phyloP scores from a whole-genome alignment of 1,139 yeast genomes.

The Debaryomyces sp. region DNA sequence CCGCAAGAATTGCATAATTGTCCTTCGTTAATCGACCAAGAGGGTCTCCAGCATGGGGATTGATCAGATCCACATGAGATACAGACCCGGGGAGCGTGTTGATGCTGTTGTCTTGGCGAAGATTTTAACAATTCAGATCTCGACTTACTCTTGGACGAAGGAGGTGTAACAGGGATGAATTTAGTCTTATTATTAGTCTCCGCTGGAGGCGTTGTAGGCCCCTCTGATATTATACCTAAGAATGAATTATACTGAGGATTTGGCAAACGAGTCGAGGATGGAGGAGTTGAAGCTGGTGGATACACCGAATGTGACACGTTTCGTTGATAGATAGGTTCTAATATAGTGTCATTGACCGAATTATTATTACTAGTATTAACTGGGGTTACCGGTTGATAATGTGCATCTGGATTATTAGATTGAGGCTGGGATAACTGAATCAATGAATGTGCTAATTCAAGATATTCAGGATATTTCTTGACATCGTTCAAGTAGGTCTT shows the following conservation, averaged over 20 bases:
- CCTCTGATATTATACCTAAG: slow-evolving; percentile 12
- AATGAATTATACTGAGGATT: slow-evolving; percentile 12
- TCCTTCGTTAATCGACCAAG: slow-evolving; percentile 88
- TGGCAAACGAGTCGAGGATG: slow-evolving; percentile 16
- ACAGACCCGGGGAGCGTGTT: slow-evolving; percentile 58
- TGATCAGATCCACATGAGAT: slow-evolving; percentile 90
- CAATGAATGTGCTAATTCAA: slow-evolving; percentile 49
- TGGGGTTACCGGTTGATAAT: slow-evolving; percentile 1
- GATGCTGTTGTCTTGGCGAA: slow-evolving; percentile 33
- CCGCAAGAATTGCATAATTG: slow-evolving; percentile 98
- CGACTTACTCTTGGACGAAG: slow-evolving; percentile 36
- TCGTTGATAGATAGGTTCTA: not conserved
- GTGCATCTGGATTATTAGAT: not conserved
- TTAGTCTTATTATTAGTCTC: slow-evolving; percentile 24
- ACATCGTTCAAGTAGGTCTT: slow-evolving; percentile 49
- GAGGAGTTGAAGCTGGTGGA: slow-evolving; percentile 14
- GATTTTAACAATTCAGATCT: slow-evolving; percentile 36
- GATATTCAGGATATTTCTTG: slow-evolving; percentile 49
- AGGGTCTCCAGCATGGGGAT: slow-evolving; percentile 98
- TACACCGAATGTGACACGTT: not conserved
- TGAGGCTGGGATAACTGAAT: slow-evolving; percentile 37
- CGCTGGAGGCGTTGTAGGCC: slow-evolving; percentile 16
- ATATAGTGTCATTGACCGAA: not conserved
- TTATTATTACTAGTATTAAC: slow-evolving; percentile 5
- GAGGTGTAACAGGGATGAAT: slow-evolving; percentile 50